Evolutionary conservation across 2,329 filamentous ascomycete species (phyloP), one percentile per base, ranked within the genome.

Genomic region (Daldinia sp.): DNA sequence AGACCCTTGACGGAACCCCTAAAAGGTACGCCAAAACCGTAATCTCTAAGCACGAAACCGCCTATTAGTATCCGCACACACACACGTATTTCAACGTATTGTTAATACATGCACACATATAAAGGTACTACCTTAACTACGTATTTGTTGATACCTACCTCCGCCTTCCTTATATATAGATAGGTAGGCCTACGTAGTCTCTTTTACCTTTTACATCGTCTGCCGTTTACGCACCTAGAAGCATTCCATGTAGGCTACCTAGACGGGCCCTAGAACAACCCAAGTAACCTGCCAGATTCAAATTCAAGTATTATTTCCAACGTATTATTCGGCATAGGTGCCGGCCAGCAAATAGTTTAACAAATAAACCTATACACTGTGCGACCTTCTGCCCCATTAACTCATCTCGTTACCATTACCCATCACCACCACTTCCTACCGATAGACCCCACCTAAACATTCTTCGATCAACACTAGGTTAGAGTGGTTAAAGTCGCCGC

Each of bases 371-470:
- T 8, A 63, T 65, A 66, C 65, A 64, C 61, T 61, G 64, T 68
- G 64, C 58, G 58, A 67, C 64, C 25, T 60, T 45, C 61, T 32
- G 54, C 54, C 63, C 61, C 58, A 62, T 58, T 47, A 30, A 39
- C 47, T 30, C 47, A 59, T 39, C 21, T 56, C 23, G 53, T 61
- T 49, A 50, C 47, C 47, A 50, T 50, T 60, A 55, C 60, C 62
- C 59, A 68, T 63, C 58, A 62, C 62, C 61, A 52, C 49, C 53
- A 54, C 63, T 62, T 62, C 59, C 68, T 70, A 66, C 66, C 60
- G 64, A 69, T 61, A 69, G 61, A 68, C 68, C 68, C 68, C 68
- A 69, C 67, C 68, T 68, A 61, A 69, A 60, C 43, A 30, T 57
- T 45, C 39, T 58, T 70, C 52, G 50, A 68, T 66, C 68, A 67